These are phyloP conservation scores for Podosphaera leucotricha DNA, from an alignment of 2,329 filamentous ascomycete species.

Conservation along the genomic window DNA sequence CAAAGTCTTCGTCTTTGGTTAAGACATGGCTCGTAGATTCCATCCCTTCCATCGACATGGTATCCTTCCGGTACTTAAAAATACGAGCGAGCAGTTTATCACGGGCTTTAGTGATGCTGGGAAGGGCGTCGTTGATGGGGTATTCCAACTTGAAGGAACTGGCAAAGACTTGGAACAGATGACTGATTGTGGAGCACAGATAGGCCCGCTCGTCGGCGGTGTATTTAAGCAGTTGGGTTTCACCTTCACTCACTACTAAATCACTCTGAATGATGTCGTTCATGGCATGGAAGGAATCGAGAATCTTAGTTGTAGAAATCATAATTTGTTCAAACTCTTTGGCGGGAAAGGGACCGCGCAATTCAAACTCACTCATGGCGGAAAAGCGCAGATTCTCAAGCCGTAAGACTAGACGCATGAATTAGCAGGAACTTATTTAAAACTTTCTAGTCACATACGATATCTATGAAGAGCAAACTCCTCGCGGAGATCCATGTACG, in stretches of 20 bases:
- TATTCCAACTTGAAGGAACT: constrained; percentile 89
- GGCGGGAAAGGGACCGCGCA: constrained; percentile 67
- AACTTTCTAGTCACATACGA: constrained; percentile 16
- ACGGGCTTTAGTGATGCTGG: constrained; percentile 55
- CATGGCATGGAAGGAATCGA: constrained; percentile 92
- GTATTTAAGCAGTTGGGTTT: constrained; percentile 56
- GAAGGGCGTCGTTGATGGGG: constrained; percentile 70
- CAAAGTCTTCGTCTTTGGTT: constrained; percentile 60
- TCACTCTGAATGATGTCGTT: constrained; percentile 75
- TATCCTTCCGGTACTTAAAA: constrained; percentile 57
- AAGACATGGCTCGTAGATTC: constrained; percentile 3
- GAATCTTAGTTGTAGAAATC: constrained; percentile 55
- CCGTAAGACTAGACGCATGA: constrained; percentile 24
- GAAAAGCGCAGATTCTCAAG: constrained; percentile 50
- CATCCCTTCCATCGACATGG: constrained; percentile 4
- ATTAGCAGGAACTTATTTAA: constrained; percentile 7
- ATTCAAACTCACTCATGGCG: constrained; percentile 68
- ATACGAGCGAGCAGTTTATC: constrained; percentile 72
- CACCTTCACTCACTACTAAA: constrained; percentile 49
- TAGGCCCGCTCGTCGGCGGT: constrained; percentile 59
- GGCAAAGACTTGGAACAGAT: constrained; percentile 67
- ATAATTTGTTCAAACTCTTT: constrained; percentile 52
- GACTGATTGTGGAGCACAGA: constrained; percentile 72
- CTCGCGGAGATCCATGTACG: constrained; percentile 74
- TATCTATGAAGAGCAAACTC: constrained; percentile 73